Base-by-base conservation (phyloP, 257 asterid genomes). In the Ehretia macrophylla region DNA sequence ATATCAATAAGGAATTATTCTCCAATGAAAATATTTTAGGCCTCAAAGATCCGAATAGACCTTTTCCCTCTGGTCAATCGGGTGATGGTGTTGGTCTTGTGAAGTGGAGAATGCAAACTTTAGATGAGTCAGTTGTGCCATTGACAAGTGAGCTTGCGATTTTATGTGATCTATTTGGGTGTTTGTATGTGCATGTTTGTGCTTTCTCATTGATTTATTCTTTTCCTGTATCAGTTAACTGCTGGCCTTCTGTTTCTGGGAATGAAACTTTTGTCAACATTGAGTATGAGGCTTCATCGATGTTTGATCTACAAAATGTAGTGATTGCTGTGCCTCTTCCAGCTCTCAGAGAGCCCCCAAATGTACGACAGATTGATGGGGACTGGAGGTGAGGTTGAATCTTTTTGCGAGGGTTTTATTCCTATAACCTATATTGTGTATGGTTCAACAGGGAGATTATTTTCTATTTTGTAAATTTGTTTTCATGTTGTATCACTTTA, bases 201-300 rank as follows among this genome's bases (percentile, higher is more conserved):
- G 3, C 11, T 55, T 39, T 47, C 58, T 60, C 21, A 32, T 50
- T 68, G 54, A 64, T 68, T 17, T 32, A 22, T 32, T 55, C 59
- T 35, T 57, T 60, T 49, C 51, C 27, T 66, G 14, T 67, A 67
- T 71, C 85, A 88, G 95, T 87, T 65, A 91, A 78, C 76, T 91
- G 96, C 80, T 91, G 96, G 98, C 98, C 96, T 69, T 80, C 94
- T 67, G 92, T 91, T 64, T 88, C 96, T 69, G 96, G 92, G 49
- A 83, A 66, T 54, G 96, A 91, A 71, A 91, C 96, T 72, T 85
- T 75, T 65, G 96, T 91, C 75, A 91, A 75, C 73, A 72, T 91
- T 50, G 98, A 91, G 72, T 88, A 91, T 70, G 98, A 91, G 83
- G 92, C 95, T 68, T 67, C 88, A 23, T 63, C 84, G 55, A 71